A percentile compares a stretch with the other conserved stretches of the same genome.
These are phyloP conservation scores for Zelopaecilomyces penicillatus DNA, from an alignment of 2,329 filamentous ascomycete genomes.

Conservation along the genomic window DNA sequence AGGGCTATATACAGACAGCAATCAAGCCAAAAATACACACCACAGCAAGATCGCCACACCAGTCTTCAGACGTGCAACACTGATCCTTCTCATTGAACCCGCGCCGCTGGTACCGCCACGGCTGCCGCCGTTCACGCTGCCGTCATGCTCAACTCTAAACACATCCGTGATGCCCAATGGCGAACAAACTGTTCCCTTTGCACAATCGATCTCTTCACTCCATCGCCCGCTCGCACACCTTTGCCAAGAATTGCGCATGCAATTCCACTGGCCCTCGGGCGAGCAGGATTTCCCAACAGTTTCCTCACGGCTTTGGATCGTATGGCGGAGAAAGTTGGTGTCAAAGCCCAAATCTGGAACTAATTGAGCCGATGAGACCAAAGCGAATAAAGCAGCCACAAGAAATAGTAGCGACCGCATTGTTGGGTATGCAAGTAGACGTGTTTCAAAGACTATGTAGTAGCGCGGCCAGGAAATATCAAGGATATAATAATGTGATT, in stretches of 20 bases:
- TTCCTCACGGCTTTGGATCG: background rate
- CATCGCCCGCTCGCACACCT: constrained; percentile 40
- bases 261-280: constrained; percentile 47
- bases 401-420: background rate
- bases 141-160: constrained; percentile 27
- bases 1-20: too few relatives aligned
- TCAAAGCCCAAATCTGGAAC: background rate
- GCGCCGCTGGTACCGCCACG: too few relatives aligned
- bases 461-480: too few relatives aligned
- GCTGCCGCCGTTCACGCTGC: constrained; percentile 9
- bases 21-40: too few relatives aligned
- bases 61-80: too few relatives aligned
- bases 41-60: too few relatives aligned
- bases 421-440: background rate
- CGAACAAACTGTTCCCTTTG: constrained; percentile 37
- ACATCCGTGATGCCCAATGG: constrained; percentile 34
- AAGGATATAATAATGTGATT: too few relatives aligned
- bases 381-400: background rate
- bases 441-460: too few relatives aligned
- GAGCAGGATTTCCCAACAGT: constrained; percentile 31
- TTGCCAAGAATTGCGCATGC: constrained; percentile 41
- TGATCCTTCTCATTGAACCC: too few relatives aligned
- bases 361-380: background rate
- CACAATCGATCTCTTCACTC: constrained; percentile 35
- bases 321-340: background rate